Evolutionary conservation across 495 filamentous ascomycete genomes (phyloP).

Genomic region (Cudoniella acicularis): DNA sequence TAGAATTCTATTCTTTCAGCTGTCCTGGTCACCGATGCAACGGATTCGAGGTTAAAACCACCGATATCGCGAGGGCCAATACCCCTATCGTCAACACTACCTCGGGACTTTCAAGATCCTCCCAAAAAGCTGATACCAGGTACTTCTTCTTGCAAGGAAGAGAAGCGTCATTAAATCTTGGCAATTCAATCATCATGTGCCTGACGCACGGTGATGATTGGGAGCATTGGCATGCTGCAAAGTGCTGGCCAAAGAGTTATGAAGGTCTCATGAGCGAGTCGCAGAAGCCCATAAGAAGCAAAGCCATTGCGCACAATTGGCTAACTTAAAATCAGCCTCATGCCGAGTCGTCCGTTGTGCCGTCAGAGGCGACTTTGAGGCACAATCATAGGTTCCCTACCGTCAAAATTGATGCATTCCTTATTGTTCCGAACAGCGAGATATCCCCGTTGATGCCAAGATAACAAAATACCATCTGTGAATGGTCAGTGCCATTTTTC

Average conservation of each 20-base stretch:
- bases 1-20: too few species aligned
- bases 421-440: constrained; percentile 4
- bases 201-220: neutral
- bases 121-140: neutral
- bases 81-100: neutral
- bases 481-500: constrained; percentile 1
- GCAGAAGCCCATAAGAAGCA: too few species aligned
- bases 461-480: neutral
- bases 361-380: neutral
- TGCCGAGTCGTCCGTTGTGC: neutral
- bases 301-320: too few species aligned
- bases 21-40: too few species aligned
- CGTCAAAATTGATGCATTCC: neutral
- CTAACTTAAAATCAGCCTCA: constrained; percentile 8
- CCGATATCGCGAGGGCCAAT: neutral
- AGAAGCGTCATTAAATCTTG: neutral
- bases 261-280: too few species aligned
- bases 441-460: constrained; percentile 19
- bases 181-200: neutral
- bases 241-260: too few species aligned
- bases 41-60: too few species aligned
- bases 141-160: neutral
- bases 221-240: too few species aligned
- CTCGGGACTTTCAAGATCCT: neutral
- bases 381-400: constrained; percentile 3